phyloP scores from a whole-genome alignment of 345 rosid species.

The Zanthoxylum bungeanum region DNA sequence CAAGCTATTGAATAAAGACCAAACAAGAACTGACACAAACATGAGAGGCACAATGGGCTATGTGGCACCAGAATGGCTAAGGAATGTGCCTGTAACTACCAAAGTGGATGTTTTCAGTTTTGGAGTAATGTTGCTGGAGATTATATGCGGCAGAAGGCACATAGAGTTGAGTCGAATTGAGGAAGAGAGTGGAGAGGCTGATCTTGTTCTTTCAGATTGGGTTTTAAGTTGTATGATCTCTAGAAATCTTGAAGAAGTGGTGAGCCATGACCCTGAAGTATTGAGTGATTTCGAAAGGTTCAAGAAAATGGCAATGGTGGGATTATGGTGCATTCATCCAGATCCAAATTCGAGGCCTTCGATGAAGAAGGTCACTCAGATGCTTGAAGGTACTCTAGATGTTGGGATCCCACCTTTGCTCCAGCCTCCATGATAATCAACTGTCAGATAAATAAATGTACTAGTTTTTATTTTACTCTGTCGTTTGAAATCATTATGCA shows the following conservation, averaged over 20 bases:
- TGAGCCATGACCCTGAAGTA: conserved; percentile 23
- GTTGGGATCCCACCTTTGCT: conserved; percentile 27
- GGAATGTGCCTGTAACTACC: conserved; percentile 21
- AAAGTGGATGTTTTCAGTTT: conserved; percentile 33
- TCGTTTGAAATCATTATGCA: not conserved
- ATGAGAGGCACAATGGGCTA: conserved; percentile 32
- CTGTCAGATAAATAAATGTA: not conserved
- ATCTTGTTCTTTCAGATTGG: conserved; percentile 27
- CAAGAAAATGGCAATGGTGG: conserved; percentile 37
- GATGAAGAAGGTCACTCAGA: conserved; percentile 28
- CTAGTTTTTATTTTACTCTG: not conserved
- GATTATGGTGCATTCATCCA: conserved; percentile 33
- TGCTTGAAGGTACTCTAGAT: conserved; percentile 29
- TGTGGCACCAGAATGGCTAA: conserved; percentile 37
- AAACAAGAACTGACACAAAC: conserved; percentile 29
- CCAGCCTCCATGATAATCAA: too few relatives aligned
- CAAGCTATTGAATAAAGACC: conserved; percentile 31
- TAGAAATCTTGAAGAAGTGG: conserved; percentile 19
- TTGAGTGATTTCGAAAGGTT: conserved; percentile 27
- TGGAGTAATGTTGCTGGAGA: conserved; percentile 29
- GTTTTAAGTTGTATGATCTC: conserved; percentile 10
- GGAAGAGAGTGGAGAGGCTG: conserved; percentile 32
- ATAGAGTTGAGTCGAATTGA: conserved; percentile 23
- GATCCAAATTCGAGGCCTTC: conserved; percentile 29
- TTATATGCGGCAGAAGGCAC: conserved; percentile 35